These are phyloP conservation scores for Zoysia japonica DNA, from an alignment of 176 grass and related monocot genomes.

Conservation along the genomic window DNA sequence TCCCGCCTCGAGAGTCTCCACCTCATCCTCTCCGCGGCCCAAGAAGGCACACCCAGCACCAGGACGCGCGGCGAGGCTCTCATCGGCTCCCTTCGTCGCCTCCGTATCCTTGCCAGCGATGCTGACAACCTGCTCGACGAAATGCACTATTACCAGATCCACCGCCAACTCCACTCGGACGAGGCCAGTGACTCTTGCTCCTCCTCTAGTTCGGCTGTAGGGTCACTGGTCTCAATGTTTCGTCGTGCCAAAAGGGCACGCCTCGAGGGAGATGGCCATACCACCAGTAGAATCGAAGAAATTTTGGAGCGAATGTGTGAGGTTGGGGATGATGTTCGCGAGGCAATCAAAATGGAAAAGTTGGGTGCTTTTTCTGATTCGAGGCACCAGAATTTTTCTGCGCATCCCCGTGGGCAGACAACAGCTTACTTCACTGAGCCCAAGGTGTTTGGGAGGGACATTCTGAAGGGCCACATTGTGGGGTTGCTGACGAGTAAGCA, in stretches of 20 bases:
- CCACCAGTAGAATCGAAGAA: background rate
- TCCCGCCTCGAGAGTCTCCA: background rate
- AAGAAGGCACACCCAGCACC: background rate
- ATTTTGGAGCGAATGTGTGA: conserved; percentile 13
- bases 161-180: background rate
- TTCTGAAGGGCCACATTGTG: background rate
- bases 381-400: background rate
- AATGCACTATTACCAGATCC: conserved; percentile 16
- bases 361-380: background rate
- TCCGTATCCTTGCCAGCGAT: background rate
- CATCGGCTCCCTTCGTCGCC: background rate
- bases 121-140: conserved; percentile 17
- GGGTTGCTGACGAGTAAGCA: conserved; percentile 3
- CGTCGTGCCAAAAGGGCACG: background rate
- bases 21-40: background rate
- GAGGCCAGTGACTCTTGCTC: background rate
- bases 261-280: background rate
- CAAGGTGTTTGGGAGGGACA: conserved; percentile 16
- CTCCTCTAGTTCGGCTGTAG: background rate
- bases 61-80: background rate
- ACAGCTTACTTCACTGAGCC: background rate
- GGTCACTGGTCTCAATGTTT: background rate
- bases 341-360: conserved; percentile 22
- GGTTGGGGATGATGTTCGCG: conserved; percentile 17
- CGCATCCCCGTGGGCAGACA: background rate